A percentile compares a stretch with the other conserved stretches of the same genome.
Evolutionary conservation across 345 rosid species (phyloP).

Genomic region (Populus euphratica): DNA sequence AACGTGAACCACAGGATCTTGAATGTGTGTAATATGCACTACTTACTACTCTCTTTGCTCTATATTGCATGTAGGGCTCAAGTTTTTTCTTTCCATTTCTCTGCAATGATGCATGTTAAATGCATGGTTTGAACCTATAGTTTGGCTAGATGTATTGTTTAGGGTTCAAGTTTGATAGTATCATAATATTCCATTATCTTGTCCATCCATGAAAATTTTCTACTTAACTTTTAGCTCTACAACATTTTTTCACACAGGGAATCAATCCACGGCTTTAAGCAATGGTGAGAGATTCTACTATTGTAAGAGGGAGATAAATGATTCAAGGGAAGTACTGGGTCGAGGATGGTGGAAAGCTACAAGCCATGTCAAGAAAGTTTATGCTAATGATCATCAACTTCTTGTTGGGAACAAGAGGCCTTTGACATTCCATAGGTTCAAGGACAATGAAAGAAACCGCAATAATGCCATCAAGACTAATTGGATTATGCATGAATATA

Average conservation of each 20-base stretch:
- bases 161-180: no score
- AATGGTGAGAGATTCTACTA: conserved; percentile 21
- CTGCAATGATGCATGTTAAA: not conserved
- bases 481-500: conserved; percentile 33
- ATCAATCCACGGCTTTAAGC: not conserved
- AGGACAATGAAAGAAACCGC: conserved; percentile 16
- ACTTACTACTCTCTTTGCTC: not conserved
- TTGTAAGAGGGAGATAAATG: conserved; percentile 19
- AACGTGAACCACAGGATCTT: conserved; percentile 21
- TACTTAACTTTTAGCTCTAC: not conserved
- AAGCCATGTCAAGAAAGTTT: conserved; percentile 37
- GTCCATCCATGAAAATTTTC: not conserved
- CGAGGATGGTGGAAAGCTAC: conserved; percentile 53
- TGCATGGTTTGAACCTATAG: not conserved
- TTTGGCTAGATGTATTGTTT: no score
- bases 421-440: conserved; percentile 35
- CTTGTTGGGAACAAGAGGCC: conserved; percentile 28
- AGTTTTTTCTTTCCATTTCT: not conserved
- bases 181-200: no score
- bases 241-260: conserved; percentile 2
- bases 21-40: not conserved
- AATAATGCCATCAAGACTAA: conserved; percentile 27
- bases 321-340: conserved; percentile 37
- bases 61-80: not conserved
- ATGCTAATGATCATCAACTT: not conserved